Conservation (phyloP, 2,329 filamentous ascomycete genomes). For the Proliferodiscus dingleyae region DNA sequence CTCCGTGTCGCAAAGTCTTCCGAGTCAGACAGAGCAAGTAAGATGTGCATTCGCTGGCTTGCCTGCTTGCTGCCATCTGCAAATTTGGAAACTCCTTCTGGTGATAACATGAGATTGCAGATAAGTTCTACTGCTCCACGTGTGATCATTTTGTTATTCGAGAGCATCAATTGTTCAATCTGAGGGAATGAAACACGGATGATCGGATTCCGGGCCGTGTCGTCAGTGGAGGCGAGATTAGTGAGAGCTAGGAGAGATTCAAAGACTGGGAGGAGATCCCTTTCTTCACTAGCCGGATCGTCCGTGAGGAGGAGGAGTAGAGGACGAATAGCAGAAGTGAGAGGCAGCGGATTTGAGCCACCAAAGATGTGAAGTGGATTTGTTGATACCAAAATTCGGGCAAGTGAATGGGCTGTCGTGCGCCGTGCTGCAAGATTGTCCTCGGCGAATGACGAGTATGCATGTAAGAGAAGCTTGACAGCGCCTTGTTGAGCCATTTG, state of each 20-base stretch:
- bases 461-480: slow-evolving; percentile 73
- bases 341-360: slow-evolving; percentile 66
- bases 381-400: slow-evolving; percentile 80
- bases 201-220: slow-evolving; percentile 59
- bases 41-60: slow-evolving; percentile 69
- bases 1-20: slow-evolving; percentile 74
- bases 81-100: slow-evolving; percentile 63
- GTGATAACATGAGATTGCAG: slow-evolving; percentile 78
- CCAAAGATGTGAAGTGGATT: slow-evolving; percentile 82
- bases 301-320: slow-evolving; percentile 69
- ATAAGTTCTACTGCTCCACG: slow-evolving; percentile 84
- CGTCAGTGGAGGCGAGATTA: slow-evolving; percentile 79
- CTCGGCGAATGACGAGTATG: slow-evolving; percentile 58
- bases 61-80: slow-evolving; percentile 63
- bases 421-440: slow-evolving; percentile 45
- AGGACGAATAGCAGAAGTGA: slow-evolving; percentile 76
- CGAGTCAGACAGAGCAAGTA: slow-evolving; percentile 82
- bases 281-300: slow-evolving; percentile 56
- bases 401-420: slow-evolving; percentile 72
- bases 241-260: slow-evolving; percentile 89
- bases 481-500: slow-evolving; percentile 90
- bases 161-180: slow-evolving; percentile 79
- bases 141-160: slow-evolving; percentile 67
- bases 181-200: slow-evolving; percentile 68
- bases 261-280: slow-evolving; percentile 82